A percentile compares a stretch with the other conserved stretches of the same genome.
These are phyloP conservation scores for Pseudohalonectria lignicola DNA, from an alignment of 2,329 filamentous ascomycete genomes.

Conservation along the genomic window DNA sequence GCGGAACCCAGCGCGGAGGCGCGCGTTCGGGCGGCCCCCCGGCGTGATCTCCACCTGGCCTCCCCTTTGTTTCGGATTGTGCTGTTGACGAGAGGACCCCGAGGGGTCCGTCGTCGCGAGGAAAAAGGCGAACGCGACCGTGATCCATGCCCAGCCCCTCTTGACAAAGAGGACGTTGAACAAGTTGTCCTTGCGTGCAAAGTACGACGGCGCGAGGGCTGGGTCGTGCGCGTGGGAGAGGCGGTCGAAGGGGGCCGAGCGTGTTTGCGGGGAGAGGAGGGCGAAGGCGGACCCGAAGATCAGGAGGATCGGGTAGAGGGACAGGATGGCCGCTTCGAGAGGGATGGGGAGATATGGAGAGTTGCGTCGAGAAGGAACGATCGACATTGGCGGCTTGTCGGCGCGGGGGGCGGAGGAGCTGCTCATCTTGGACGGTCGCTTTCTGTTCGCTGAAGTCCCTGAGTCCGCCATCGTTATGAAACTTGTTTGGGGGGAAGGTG, in stretches of 20 bases:
- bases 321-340: slow-evolving; percentile 53
- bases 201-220: slow-evolving; percentile 63
- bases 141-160: slow-evolving; percentile 88
- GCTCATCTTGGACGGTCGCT: neutral
- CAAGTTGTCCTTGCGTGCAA: slow-evolving; percentile 85
- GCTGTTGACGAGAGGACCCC: too few species aligned
- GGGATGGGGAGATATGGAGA: slow-evolving; percentile 58
- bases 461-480: too few species aligned
- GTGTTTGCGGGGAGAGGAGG: slow-evolving; percentile 61
- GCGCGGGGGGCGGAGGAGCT: neutral
- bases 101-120: slow-evolving; percentile 32
- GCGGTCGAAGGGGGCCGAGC: slow-evolving; percentile 50
- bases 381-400: slow-evolving; percentile 1
- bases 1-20: slow-evolving; percentile 46
- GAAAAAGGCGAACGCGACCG: slow-evolving; percentile 60
- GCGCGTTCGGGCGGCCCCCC: slow-evolving; percentile 15
- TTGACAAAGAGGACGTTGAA: slow-evolving; percentile 95
- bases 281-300: slow-evolving; percentile 75
- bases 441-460: neutral
- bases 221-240: slow-evolving; percentile 50
- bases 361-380: slow-evolving; percentile 20
- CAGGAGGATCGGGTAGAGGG: slow-evolving; percentile 67
- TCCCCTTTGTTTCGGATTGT: slow-evolving; percentile 38
- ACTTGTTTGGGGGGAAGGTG: too few species aligned
- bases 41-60: slow-evolving; percentile 2